These are phyloP conservation scores for Quercus phellos DNA, from an alignment of 331 rosid genomes.

Conservation along the genomic window DNA sequence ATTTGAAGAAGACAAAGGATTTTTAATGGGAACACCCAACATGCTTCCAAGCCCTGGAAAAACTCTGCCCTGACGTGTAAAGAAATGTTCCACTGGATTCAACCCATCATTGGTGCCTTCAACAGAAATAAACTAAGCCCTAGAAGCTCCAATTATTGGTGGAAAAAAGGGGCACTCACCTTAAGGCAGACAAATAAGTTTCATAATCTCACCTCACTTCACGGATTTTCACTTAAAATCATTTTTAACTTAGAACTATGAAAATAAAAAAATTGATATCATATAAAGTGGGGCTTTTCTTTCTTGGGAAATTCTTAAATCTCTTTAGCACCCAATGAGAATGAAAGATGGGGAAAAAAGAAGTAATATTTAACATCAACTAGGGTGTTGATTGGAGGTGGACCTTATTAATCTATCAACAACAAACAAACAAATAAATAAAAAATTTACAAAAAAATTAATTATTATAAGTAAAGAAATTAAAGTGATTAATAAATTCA, in stretches of 20 bases:
- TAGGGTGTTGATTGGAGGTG: too few relatives aligned
- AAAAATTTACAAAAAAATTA: too few relatives aligned
- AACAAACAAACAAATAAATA: too few relatives aligned
- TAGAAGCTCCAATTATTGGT: constrained; percentile 47
- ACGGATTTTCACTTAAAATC: constrained; percentile 9
- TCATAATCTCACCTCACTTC: constrained; percentile 8
- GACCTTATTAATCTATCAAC: too few relatives aligned
- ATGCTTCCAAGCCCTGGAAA: constrained; percentile 35
- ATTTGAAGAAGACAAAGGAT: constrained; percentile 51
- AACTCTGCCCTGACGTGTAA: constrained; percentile 52
- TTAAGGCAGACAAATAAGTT: constrained; percentile 16
- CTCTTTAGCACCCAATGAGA: neutral
- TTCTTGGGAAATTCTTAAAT: neutral
- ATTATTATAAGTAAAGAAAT: too few relatives aligned
- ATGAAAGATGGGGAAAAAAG: too few relatives aligned
- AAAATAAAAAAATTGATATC: neutral
- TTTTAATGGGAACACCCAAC: constrained; percentile 47
- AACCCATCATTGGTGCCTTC: constrained; percentile 46
- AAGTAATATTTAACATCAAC: too few relatives aligned
- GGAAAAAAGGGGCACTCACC: constrained; percentile 23
- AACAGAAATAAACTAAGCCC: constrained; percentile 28
- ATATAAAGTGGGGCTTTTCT: neutral
- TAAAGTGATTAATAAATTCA: too few relatives aligned
- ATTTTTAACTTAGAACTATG: neutral
- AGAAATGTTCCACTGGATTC: constrained; percentile 52